Base-by-base conservation (phyloP, 768 basidiomycete species). In the Cytidiella melzeri region DNA sequence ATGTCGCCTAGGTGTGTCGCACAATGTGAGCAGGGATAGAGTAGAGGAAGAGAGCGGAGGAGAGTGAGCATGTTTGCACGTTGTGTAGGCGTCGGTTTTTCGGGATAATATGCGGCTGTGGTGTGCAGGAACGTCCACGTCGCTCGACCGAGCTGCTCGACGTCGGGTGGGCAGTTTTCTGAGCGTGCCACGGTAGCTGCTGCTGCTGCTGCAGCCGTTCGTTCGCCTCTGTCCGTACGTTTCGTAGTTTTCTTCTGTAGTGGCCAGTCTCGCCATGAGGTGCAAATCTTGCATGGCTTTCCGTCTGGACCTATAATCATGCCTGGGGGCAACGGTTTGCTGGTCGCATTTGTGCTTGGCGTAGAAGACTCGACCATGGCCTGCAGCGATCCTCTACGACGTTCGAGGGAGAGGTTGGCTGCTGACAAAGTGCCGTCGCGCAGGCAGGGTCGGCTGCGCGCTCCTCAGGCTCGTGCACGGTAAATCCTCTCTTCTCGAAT, bases 101-200 rank as follows among this genome's bases (percentile, higher is more conserved):
- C 80, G 23, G 95, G 93, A 68, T 93, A 98, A 67, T 97, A 96
- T 19, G 95, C 92, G 0, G 93, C 94, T 4, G 95, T 86, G 7
- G 92, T 84, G 61, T 97, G 95, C 26, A 98, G 74, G 76, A 98
- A 98, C 13, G 92, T 86, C 95, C 95, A 97, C 1, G 95, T 95
- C 40, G 94, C 87, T 43, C 83, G 81, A 2, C 95, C 95, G 43
- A 98, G 83, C 51, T 81, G 75, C 61, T 93, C 91, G 40, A 84
- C 84, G 66, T 97, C 94, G 0, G 93, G 84, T 11, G 95, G 95
- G 62, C 95, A 98, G 48, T 87, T 73, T n/a, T 2, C 3, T 21
- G 43, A n/a, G 15, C 24, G 19, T 26, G 28, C n/a, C n/a, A n/a
- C n/a, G n/a, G n/a, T n/a, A n/a, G n/a, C n/a, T n/a, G n/a, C n/a